Percentiles rank a stretch among this genome's conserved stretches.
phyloP scores from a whole-genome alignment of 176 grass and related monocot species.

The Oryza australiensis region DNA sequence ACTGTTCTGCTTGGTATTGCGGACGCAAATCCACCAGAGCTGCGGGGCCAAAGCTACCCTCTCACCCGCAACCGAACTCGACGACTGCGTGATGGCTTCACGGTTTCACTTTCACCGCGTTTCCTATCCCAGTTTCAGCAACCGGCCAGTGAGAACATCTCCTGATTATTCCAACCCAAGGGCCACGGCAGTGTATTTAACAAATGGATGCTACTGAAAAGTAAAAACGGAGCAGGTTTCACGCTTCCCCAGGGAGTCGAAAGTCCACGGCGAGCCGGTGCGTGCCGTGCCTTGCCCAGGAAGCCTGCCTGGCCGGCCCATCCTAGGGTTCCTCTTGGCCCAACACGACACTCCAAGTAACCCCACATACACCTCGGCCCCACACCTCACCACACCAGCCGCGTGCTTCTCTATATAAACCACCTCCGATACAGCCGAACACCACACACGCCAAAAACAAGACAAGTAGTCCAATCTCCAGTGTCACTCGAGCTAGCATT shows the following conservation, averaged over 20 bases:
- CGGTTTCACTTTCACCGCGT: neutral
- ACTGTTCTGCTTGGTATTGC: conserved; percentile 14
- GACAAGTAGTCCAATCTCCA: neutral
- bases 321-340: conserved; percentile 32
- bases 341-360: neutral
- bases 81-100: neutral
- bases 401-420: conserved; percentile 41
- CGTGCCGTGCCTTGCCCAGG: conserved; percentile 15
- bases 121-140: neutral
- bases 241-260: conserved; percentile 20
- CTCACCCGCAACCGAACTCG: neutral
- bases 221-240: neutral
- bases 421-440: neutral
- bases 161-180: neutral
- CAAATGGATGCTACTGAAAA: neutral
- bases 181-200: neutral
- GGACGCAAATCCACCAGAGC: conserved; percentile 33
- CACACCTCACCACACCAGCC: no score
- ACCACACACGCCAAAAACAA: neutral
- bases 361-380: neutral
- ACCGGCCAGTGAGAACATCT: neutral
- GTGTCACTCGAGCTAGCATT: neutral
- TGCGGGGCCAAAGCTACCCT: conserved; percentile 26
- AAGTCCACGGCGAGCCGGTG: conserved; percentile 35
- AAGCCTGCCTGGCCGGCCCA: conserved; percentile 40